phyloP scores from a whole-genome alignment of 495 filamentous ascomycete species.

The Aspergillus ellipticus region DNA sequence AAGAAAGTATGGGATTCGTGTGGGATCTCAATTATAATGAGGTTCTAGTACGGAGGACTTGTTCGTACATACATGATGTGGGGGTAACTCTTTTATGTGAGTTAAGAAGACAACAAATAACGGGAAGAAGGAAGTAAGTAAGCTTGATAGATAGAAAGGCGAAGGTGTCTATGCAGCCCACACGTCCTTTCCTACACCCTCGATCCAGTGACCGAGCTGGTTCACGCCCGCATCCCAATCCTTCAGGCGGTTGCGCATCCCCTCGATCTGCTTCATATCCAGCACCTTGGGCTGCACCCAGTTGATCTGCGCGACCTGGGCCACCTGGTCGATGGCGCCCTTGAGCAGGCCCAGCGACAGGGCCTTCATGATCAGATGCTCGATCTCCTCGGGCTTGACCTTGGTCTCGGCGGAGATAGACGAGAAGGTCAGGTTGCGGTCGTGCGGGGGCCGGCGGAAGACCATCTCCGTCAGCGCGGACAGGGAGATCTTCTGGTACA shows the following conservation, averaged over 20 bases:
- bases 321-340: constrained; percentile 95
- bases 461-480: constrained; percentile 94
- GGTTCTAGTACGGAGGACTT: constrained; percentile 14
- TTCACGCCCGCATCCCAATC: constrained; percentile 97
- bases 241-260: constrained; percentile 79
- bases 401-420: constrained; percentile 90
- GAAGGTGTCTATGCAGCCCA: constrained; percentile 66
- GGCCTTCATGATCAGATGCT: constrained; percentile 98
- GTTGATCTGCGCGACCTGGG: constrained; percentile 86
- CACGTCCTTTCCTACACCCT: constrained; percentile 80
- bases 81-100: constrained; percentile 25
- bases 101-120: not conserved
- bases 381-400: constrained; percentile 84
- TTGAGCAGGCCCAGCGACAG: constrained; percentile 84
- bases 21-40: constrained; percentile 11
- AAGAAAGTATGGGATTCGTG: too few species aligned
- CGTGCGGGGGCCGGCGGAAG: constrained; percentile 91
- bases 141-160: not conserved
- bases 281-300: constrained; percentile 99
- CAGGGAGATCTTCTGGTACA: constrained; percentile 96
- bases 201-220: constrained; percentile 91
- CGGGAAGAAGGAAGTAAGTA: constrained; percentile 7
- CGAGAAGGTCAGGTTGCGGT: constrained; percentile 85
- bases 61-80: constrained; percentile 18
- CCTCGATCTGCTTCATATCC: constrained; percentile 93